These are phyloP conservation scores for Chaetomium strumarium DNA, from an alignment of 2,329 filamentous ascomycete genomes.

Conservation along the genomic window DNA sequence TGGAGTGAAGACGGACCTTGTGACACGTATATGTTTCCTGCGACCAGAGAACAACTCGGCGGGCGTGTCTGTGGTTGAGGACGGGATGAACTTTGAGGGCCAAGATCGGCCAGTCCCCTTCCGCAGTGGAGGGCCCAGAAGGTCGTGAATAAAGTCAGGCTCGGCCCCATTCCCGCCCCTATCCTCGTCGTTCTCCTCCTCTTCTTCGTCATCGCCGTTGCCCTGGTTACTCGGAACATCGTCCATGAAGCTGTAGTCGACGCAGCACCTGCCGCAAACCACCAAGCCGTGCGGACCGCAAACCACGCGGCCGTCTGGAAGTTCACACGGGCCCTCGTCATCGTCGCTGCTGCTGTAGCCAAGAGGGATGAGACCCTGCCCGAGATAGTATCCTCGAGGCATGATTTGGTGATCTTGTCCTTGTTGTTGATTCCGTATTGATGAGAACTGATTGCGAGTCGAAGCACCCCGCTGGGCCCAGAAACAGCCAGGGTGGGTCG, in stretches of 20 bases:
- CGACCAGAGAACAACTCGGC: constrained; percentile 26
- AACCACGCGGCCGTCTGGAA: constrained; percentile 33
- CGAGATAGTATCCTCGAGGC: constrained; percentile 27
- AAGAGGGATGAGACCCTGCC: constrained; percentile 26
- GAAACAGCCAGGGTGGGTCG: neutral
- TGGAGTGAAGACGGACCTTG: constrained; percentile 21
- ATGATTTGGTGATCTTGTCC: constrained; percentile 14
- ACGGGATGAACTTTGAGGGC: constrained; percentile 30
- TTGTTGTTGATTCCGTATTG: neutral
- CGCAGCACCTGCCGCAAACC: constrained; percentile 29
- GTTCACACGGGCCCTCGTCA: constrained; percentile 30
- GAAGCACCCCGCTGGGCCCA: neutral
- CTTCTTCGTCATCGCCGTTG: constrained; percentile 20
- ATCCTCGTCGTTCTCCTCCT: constrained; percentile 1
- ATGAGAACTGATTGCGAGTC: neutral
- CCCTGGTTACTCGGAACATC: constrained; percentile 24
- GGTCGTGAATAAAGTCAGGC: neutral
- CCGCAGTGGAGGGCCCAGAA: constrained; percentile 9
- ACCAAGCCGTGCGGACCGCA: constrained; percentile 32
- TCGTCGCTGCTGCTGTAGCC: constrained; percentile 28
- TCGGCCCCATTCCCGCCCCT: constrained; percentile 12
- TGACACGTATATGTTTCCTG: neutral
- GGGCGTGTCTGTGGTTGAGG: constrained; percentile 21
- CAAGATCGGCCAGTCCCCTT: constrained; percentile 31
- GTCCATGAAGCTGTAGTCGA: constrained; percentile 31